A percentile compares a stretch with the other conserved stretches of the same genome.
phyloP scores from a whole-genome alignment of 23 red algal species.

The Agarophyton chilense region DNA sequence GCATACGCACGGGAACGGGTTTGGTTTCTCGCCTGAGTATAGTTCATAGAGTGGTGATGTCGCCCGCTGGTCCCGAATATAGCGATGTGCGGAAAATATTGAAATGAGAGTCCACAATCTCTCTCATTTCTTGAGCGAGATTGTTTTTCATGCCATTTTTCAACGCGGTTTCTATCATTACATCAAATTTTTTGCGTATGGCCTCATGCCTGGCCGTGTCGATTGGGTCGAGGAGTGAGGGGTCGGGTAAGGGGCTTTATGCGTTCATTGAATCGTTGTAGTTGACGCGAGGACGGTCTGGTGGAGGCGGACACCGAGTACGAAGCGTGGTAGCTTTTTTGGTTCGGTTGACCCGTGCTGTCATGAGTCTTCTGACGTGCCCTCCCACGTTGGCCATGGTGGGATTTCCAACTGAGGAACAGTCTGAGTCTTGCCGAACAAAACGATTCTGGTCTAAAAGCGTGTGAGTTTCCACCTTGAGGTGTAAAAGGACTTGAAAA shows the following conservation, averaged over 20 bases:
- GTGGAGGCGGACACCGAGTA: too few relatives aligned
- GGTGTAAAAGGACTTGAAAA: background rate
- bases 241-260: too few relatives aligned
- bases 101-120: too few relatives aligned
- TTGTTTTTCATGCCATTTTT: background rate
- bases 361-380: too few relatives aligned
- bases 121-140: too few relatives aligned
- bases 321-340: too few relatives aligned
- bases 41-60: background rate
- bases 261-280: too few relatives aligned
- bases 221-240: background rate
- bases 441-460: background rate
- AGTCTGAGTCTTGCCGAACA: background rate
- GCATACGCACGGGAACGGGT: background rate
- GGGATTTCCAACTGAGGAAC: too few relatives aligned
- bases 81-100: background rate
- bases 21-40: background rate
- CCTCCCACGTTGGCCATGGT: too few relatives aligned
- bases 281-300: too few relatives aligned
- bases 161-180: background rate
- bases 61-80: background rate
- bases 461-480: background rate
- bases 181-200: background rate
- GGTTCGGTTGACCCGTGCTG: too few relatives aligned
- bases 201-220: constrained; percentile 6